These are phyloP conservation scores for Termitomyces eurrhizus DNA, from an alignment of 768 basidiomycete species.

Conservation along the genomic window DNA sequence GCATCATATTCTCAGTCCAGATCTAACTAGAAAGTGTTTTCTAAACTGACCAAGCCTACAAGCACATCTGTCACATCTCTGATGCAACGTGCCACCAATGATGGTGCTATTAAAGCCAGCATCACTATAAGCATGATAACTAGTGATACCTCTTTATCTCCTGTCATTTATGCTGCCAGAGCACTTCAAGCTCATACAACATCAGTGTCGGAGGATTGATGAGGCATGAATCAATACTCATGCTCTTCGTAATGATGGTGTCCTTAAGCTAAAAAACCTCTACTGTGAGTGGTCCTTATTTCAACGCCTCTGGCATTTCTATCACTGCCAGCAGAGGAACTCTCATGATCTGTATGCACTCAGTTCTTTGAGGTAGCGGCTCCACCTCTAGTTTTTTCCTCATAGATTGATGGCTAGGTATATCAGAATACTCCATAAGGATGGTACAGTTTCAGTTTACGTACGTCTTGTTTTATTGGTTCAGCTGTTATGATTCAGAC, in stretches of 20 bases:
- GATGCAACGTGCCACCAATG: slow-evolving; percentile 38
- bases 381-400: not conserved
- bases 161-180: slow-evolving; percentile 51
- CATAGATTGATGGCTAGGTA: slow-evolving; percentile 48
- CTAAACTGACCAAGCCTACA: slow-evolving; percentile 32
- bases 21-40: not conserved
- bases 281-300: not conserved
- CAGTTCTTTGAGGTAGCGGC: not conserved
- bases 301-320: slow-evolving; percentile 30
- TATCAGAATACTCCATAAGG: slow-evolving; percentile 46
- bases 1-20: not conserved
- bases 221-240: slow-evolving; percentile 22
- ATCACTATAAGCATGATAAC: slow-evolving; percentile 34
- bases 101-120: slow-evolving; percentile 47
- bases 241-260: not conserved
- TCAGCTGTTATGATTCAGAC: no score
- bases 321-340: slow-evolving; percentile 50
- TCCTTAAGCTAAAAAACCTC: not conserved
- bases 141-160: slow-evolving; percentile 54
- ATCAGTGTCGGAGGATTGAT: slow-evolving; percentile 47
- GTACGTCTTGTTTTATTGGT: slow-evolving; percentile 23
- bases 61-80: slow-evolving; percentile 37
- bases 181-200: slow-evolving; percentile 51
- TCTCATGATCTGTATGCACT: slow-evolving; percentile 26
- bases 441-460: slow-evolving; percentile 44